These are phyloP conservation scores for Pyricularia sp. DNA, from an alignment of 2,329 filamentous ascomycete species.

Conservation along the genomic window DNA sequence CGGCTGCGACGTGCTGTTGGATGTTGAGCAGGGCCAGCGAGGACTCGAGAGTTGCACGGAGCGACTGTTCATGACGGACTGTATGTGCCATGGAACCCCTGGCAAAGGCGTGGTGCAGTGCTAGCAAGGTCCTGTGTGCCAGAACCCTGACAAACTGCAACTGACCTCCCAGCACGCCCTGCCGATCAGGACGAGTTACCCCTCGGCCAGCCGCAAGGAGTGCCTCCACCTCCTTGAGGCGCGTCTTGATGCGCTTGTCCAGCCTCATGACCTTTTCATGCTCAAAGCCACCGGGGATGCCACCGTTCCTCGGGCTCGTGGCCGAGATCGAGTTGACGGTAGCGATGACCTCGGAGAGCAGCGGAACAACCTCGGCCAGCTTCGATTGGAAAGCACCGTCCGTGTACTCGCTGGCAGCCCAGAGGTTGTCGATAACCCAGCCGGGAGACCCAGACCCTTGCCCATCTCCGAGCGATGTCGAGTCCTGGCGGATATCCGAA, in stretches of 20 bases:
- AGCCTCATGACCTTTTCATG: constrained; percentile 30
- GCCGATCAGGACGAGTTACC: not conserved
- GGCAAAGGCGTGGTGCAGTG: constrained; percentile 13
- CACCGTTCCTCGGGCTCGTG: constrained; percentile 7
- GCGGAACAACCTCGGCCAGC: constrained; percentile 12
- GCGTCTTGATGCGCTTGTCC: constrained; percentile 18
- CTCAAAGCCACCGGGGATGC: constrained; percentile 11
- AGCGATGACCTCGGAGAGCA: constrained; percentile 12
- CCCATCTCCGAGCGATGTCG: not conserved
- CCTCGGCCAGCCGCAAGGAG: constrained; percentile 3
- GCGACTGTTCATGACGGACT: constrained; percentile 6
- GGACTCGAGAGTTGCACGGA: constrained; percentile 10
- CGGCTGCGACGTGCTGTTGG: constrained; percentile 11
- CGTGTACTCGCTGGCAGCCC: constrained; percentile 5
- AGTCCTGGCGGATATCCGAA: constrained; percentile 8
- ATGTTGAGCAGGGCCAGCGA: constrained; percentile 13
- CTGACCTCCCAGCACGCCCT: constrained; percentile 7
- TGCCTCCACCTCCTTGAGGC: constrained; percentile 10
- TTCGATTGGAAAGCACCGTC: constrained; percentile 14
- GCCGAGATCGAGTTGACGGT: constrained; percentile 14
- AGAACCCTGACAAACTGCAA: constrained; percentile 13
- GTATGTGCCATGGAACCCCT: constrained; percentile 1
- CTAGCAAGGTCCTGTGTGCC: constrained; percentile 14
- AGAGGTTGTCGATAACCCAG: constrained; percentile 2
- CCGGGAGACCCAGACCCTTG: not conserved